phyloP scores from a whole-genome alignment of 1,284 basidiomycete genomes.

The Apiotrichum porosum region DNA sequence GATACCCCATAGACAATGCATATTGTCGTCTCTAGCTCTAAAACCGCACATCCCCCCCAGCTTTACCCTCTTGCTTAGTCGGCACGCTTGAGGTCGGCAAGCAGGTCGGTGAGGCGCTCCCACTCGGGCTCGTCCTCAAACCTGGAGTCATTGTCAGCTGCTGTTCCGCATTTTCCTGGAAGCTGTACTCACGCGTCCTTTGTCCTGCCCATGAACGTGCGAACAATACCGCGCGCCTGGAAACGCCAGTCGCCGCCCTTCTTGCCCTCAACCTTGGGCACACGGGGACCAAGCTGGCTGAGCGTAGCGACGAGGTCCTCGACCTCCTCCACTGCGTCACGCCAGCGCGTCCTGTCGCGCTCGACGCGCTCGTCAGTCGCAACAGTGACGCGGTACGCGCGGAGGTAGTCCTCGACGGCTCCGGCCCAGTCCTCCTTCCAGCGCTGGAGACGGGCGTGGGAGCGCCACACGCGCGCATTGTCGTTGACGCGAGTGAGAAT shows the following conservation, averaged over 20 bases:
- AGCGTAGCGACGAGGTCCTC: constrained; percentile 77
- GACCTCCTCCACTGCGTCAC: constrained; percentile 68
- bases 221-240: constrained; percentile 79
- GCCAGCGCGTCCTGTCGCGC: constrained; percentile 62
- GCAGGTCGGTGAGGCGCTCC: constrained; percentile 58
- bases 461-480: constrained; percentile 69
- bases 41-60: too few relatives aligned
- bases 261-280: constrained; percentile 48
- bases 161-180: background rate
- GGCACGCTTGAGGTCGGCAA: constrained; percentile 49
- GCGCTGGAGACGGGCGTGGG: constrained; percentile 71
- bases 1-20: background rate
- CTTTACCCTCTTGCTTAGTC: constrained; percentile 3
- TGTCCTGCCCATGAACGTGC: constrained; percentile 76
- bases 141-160: constrained; percentile 17
- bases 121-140: constrained; percentile 87
- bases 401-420: constrained; percentile 72
- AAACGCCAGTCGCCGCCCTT: constrained; percentile 64
- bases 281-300: constrained; percentile 71
- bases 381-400: constrained; percentile 71
- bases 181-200: constrained; percentile 41
- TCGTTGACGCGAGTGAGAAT: constrained; percentile 70
- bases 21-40: constrained; percentile 4
- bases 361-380: constrained; percentile 63
- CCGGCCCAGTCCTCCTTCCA: constrained; percentile 69